Conservation (phyloP, 2,329 filamentous ascomycete species). For the Colletotrichum spaethianum region DNA sequence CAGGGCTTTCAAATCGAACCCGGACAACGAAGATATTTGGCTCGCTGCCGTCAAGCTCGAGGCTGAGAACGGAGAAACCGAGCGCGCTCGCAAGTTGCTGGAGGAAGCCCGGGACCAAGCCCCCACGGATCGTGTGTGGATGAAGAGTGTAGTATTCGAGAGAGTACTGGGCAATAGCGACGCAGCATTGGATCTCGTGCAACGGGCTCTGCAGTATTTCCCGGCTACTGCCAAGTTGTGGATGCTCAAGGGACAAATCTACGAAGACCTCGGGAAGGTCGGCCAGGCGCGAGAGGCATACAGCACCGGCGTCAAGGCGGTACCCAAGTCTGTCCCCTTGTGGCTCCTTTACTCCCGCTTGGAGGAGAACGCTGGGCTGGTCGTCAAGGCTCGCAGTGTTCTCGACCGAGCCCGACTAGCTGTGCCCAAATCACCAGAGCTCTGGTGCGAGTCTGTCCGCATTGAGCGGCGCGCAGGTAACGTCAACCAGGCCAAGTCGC, state of each 20-base stretch:
- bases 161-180: conserved; percentile 85
- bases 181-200: conserved; percentile 87
- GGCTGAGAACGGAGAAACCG: conserved; percentile 86
- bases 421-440: conserved; percentile 84
- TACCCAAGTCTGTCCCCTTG: conserved; percentile 85
- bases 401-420: conserved; percentile 92
- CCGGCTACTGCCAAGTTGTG: conserved; percentile 90
- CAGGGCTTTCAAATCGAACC: conserved; percentile 93
- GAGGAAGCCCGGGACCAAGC: conserved; percentile 88
- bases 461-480: conserved; percentile 92
- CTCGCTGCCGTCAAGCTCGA: conserved; percentile 96
- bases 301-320: conserved; percentile 87
- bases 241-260: conserved; percentile 99
- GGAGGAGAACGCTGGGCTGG: conserved; percentile 86
- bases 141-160: conserved; percentile 95
- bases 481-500: conserved; percentile 83
- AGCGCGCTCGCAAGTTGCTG: conserved; percentile 86
- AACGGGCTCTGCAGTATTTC: conserved; percentile 89
- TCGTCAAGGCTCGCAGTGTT: conserved; percentile 93
- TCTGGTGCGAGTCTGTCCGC: conserved; percentile 95
- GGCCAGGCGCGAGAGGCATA: conserved; percentile 93
- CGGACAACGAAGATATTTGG: conserved; percentile 98
- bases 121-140: conserved; percentile 96
- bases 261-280: conserved; percentile 84
- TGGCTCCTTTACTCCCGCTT: conserved; percentile 92